These are phyloP conservation scores for Vaccinium myrtillus DNA, from an alignment of 148 eudicot genomes.

Conservation along the genomic window DNA sequence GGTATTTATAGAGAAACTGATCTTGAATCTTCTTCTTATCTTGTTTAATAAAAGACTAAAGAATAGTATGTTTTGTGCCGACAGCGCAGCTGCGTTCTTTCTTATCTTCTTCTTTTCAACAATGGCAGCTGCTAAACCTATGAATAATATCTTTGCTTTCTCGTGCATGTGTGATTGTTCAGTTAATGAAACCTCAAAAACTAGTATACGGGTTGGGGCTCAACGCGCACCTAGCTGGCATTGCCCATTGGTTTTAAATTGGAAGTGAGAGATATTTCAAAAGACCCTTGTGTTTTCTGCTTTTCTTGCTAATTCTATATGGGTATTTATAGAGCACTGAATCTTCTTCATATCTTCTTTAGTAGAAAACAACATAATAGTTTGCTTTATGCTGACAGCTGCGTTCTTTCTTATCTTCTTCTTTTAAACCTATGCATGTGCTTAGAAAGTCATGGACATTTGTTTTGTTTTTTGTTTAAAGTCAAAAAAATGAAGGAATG, in stretches of 20 bases:
- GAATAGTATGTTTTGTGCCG: no score
- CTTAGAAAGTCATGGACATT: background rate
- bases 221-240: no score
- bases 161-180: no score
- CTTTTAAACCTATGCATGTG: background rate
- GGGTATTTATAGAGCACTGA: conserved; percentile 1
- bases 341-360: background rate
- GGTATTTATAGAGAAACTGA: background rate
- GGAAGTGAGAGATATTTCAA: background rate
- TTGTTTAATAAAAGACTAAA: no score
- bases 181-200: no score
- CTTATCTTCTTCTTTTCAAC: background rate
- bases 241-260: background rate
- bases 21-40: background rate
- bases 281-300: background rate
- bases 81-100: no score
- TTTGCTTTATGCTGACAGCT: no score
- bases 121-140: no score
- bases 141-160: background rate
- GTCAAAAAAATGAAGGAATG: no score
- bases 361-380: no score
- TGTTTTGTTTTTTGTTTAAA: no score
- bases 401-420: background rate
- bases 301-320: background rate
- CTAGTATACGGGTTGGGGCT: no score